Conservation (phyloP, 371 early-diverging fungal genomes). For the Mucor saturninus region DNA sequence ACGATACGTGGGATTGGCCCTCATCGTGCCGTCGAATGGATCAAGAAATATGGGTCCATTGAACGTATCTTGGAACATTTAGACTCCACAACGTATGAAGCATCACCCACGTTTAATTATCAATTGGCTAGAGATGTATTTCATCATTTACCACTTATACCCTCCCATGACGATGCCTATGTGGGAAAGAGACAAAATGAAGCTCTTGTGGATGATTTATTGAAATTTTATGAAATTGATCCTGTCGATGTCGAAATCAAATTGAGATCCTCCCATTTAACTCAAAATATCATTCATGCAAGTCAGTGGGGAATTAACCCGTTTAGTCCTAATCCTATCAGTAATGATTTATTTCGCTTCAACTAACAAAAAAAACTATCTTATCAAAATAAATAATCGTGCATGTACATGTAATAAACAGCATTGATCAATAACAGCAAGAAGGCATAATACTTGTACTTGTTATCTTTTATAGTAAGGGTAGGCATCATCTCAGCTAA, state of each 20-base stretch:
- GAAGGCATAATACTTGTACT: background rate
- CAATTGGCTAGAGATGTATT: constrained; percentile 56
- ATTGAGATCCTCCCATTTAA: constrained; percentile 21
- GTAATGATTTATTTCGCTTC: background rate
- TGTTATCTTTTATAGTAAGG: too few relatives aligned
- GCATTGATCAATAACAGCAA: background rate
- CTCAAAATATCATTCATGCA: constrained; percentile 21
- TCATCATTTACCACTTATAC: constrained; percentile 40
- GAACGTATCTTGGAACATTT: constrained; percentile 59
- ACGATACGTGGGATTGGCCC: constrained; percentile 73
- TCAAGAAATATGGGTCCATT: constrained; percentile 65
- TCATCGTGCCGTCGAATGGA: constrained; percentile 57
- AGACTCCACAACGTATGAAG: constrained; percentile 33
- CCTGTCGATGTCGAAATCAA: constrained; percentile 31
- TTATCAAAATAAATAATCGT: background rate
- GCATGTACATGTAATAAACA: constrained; percentile 1
- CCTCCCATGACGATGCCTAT: constrained; percentile 28
- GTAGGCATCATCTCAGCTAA: too few relatives aligned
- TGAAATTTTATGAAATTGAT: constrained; percentile 49
- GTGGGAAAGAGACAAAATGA: constrained; percentile 6
- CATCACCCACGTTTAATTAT: constrained; percentile 57
- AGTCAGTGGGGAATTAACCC: constrained; percentile 36
- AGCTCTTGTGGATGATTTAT: constrained; percentile 22
- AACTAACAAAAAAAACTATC: background rate
- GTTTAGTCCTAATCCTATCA: constrained; percentile 14